Base-by-base conservation (phyloP, 768 basidiomycete genomes). In the Suillus occidentalis region DNA sequence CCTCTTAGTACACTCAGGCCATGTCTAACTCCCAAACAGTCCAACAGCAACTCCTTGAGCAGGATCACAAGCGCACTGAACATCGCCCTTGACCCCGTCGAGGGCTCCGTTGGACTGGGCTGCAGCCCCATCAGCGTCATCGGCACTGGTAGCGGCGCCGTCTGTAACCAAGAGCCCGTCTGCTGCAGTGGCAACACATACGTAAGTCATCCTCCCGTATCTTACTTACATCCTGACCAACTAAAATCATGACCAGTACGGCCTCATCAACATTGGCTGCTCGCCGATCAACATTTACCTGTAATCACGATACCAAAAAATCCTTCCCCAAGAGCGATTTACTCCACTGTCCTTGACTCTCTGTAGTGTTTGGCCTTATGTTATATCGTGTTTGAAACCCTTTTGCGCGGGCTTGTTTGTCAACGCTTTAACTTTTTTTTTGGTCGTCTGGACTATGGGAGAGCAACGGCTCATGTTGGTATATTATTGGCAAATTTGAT, bases 111-210 rank as follows among this genome's bases (percentile, higher is more conserved):
- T 13, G 65, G 40, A 20, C 2, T 63, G 25, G 52, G 56, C 40
- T 65, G 63, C 42, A 61, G 56, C 22, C 62, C 63, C 22, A 34
- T 65, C 39, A 43, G 36, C 18, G 62, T 49, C 31, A 63, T 65
- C 34, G 64, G 63, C 12, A 5, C 56, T 22, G 61, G 65, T 6
- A 40, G 45, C 13, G 65, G 65, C 10, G 62, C 63, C 7, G 47
- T 13, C 18, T 65, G 65, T 14, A 45, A 12, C 18, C 62, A 63
- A 22, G 28, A 65, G 53, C 62, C 65, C 25, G 52, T 63, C 18
- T 65, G 62, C 40, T 63, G 65, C 36, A 65, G 50, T 25, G 62
- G 61, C 18, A 63, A 65, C 13, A 52, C 36, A 64, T 65, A 53
- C 25, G 65, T 64, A 6, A 43, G 65, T 65, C 4, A 6, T 42